A percentile compares a stretch with the other conserved stretches of the same genome.
These are phyloP conservation scores for Leccinum angustisporum DNA, from an alignment of 1,284 basidiomycete genomes.

Conservation along the genomic window DNA sequence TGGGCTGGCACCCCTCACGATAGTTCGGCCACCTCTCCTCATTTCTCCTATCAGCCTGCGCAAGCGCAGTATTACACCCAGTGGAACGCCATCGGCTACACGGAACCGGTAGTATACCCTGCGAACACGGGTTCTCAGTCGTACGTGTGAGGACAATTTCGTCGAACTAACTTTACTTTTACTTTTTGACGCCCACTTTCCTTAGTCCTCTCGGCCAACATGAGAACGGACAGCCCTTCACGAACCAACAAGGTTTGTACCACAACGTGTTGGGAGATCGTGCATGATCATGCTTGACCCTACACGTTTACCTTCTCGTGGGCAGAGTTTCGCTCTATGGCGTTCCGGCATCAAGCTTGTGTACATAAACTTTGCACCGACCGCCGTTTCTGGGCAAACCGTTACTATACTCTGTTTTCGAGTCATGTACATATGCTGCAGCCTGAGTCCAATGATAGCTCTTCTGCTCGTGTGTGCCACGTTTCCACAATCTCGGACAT, in stretches of 20 bases:
- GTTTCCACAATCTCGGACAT: slow-evolving; percentile 24
- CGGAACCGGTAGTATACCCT: slow-evolving; percentile 9
- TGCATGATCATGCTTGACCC: slow-evolving; percentile 10
- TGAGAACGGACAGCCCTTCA: slow-evolving; percentile 11
- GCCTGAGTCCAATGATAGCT: slow-evolving; percentile 14
- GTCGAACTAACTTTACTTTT: not conserved
- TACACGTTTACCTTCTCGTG: slow-evolving; percentile 3
- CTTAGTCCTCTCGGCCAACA: slow-evolving; percentile 10
- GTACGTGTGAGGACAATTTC: slow-evolving; percentile 20
- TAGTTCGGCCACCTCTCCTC: slow-evolving; percentile 6
- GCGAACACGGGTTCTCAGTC: slow-evolving; percentile 3
- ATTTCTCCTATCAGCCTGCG: not conserved
- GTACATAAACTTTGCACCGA: slow-evolving; percentile 12
- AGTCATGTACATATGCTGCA: slow-evolving; percentile 1
- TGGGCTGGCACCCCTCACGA: slow-evolving; percentile 17
- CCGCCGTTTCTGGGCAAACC: slow-evolving; percentile 5
- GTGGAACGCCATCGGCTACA: not conserved
- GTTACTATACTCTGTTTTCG: slow-evolving; percentile 2
- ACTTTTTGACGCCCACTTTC: slow-evolving; percentile 7
- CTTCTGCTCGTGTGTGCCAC: slow-evolving; percentile 27
- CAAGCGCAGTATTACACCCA: slow-evolving; percentile 3
- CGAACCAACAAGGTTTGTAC: slow-evolving; percentile 6
- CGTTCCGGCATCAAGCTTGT: not conserved
- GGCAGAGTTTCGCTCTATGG: not conserved
- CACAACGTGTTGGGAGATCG: slow-evolving; percentile 11